Base-by-base conservation (phyloP, 371 early-diverging fungal genomes). In the Actinomortierella ambigua region DNA sequence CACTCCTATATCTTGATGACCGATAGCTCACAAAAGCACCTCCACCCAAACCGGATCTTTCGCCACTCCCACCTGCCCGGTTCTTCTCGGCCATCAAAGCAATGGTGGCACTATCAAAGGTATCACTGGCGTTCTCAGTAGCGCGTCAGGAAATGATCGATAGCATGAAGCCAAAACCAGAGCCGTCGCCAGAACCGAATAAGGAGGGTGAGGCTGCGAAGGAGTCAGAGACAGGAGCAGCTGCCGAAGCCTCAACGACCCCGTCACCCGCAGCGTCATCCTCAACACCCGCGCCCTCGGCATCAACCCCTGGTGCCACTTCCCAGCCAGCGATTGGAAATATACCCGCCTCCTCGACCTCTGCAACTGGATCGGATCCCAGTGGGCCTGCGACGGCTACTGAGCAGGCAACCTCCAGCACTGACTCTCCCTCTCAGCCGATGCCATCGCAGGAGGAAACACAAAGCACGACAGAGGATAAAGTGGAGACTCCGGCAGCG, bases 41-140 rank as follows among this genome's bases (percentile, higher is more conserved):
- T 1, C 73, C 73, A 24, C 67, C 67, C 46, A 73, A 73, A 29
- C 73, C 73, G 0, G 73, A 73, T 43, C 50, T 73, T 13, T 66
- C 73, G 7, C 73, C 73, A 39, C 61, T 73, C 2, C 73, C 73
- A 2, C 73, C 73, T 26, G 73, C 73, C 14, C 67, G 73, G 5
- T 73, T 66, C 28, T 63, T 67, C 18, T 73, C 67, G 7, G 73
- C 67, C 26, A 63, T 57, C 2, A 29, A 63, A n/a, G 73, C 73
- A 4, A 73, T 73, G 73, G 26, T 50, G 1, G 48, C 50, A 9
- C 59, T 73, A 39, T 63, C 73, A 1, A 66, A 66, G 24, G 73
- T 73, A 6, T 62, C 67, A 0, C 54, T 73, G 27, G 73, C 73
- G 2, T 73, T 63, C 26, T 63, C 73, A 14, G 67, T 59, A 17